phyloP scores from a whole-genome alignment of 2,329 filamentous ascomycete species.

The Cladophialophora carrionii region DNA sequence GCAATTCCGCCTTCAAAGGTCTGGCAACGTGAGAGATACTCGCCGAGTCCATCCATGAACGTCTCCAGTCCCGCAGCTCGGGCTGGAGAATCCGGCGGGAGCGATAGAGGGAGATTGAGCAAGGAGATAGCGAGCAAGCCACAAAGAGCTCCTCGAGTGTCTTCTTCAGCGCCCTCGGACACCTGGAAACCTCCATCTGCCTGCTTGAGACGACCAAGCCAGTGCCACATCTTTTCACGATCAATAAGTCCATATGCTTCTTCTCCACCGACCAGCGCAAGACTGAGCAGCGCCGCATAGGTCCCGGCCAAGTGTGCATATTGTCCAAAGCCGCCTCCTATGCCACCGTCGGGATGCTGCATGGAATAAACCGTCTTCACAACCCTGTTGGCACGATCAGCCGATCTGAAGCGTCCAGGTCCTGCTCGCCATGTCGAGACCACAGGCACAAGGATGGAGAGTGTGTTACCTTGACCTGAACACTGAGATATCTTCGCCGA shows the following conservation, averaged over 20 bases:
- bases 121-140: conserved; percentile 82
- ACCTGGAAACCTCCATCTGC: conserved; percentile 87
- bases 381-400: conserved; percentile 50
- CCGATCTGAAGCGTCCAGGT: not conserved
- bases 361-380: conserved; percentile 75
- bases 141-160: conserved; percentile 92
- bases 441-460: not conserved
- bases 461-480: conserved; percentile 64
- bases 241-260: conserved; percentile 76
- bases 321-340: conserved; percentile 92
- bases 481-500: conserved; percentile 71
- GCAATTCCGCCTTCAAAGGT: conserved; percentile 90
- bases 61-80: conserved; percentile 62
- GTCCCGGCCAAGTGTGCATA: conserved; percentile 84
- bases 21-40: conserved; percentile 81
- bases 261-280: conserved; percentile 76
- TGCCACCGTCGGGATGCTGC: conserved; percentile 82
- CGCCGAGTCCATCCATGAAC: conserved; percentile 72
- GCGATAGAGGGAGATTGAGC: conserved; percentile 77
- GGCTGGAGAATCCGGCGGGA: conserved; percentile 73
- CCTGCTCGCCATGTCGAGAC: not conserved
- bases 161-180: conserved; percentile 83
- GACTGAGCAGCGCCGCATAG: conserved; percentile 79
- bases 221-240: conserved; percentile 84
- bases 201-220: conserved; percentile 85